Evolutionary conservation across 352 stramenopile species (phyloP).

Genomic region (Pythium sukuiense): DNA sequence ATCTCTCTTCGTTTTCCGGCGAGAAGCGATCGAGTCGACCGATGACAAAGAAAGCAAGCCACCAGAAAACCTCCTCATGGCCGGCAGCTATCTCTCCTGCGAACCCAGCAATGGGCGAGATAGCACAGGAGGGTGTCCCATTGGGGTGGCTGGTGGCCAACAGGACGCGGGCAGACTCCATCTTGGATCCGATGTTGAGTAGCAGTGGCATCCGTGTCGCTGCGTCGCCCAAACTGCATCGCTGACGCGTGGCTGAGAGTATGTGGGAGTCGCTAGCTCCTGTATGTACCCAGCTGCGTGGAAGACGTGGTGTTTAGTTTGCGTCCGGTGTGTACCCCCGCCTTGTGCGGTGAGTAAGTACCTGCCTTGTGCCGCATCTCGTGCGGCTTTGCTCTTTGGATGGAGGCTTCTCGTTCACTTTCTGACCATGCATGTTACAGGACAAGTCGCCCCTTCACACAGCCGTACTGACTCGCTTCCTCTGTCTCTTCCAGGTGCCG

Average conservation of each 20-base stretch:
- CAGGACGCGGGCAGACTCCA: conserved; percentile 34
- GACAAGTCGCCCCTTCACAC: conserved; percentile 10
- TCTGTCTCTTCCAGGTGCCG: conserved; percentile 76
- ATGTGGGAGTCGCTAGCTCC: background rate
- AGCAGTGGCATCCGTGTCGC: background rate
- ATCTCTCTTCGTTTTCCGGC: conserved; percentile 15
- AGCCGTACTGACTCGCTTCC: conserved; percentile 34
- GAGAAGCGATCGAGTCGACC: conserved; percentile 11
- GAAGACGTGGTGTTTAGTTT: conserved; percentile 33
- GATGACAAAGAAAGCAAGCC: conserved; percentile 20
- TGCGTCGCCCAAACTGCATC: conserved; percentile 17
- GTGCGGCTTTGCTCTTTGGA: conserved; percentile 19
- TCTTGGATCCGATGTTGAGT: conserved; percentile 9
- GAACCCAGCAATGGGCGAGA: background rate
- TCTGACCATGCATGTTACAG: conserved; percentile 19
- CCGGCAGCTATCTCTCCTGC: conserved; percentile 12
- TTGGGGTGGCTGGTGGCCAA: conserved; percentile 7
- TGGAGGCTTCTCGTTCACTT: conserved; percentile 11
- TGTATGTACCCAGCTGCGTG: background rate
- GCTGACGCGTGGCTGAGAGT: background rate
- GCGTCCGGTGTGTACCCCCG: conserved; percentile 53
- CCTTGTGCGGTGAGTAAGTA: conserved; percentile 86
- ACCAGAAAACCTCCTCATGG: conserved; percentile 9
- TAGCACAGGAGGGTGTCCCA: conserved; percentile 7
- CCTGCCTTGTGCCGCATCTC: conserved; percentile 23